Evolutionary conservation across 768 basidiomycete species (phyloP), one percentile per base, ranked within the genome.

Genomic region (Lactarius evosmus): DNA sequence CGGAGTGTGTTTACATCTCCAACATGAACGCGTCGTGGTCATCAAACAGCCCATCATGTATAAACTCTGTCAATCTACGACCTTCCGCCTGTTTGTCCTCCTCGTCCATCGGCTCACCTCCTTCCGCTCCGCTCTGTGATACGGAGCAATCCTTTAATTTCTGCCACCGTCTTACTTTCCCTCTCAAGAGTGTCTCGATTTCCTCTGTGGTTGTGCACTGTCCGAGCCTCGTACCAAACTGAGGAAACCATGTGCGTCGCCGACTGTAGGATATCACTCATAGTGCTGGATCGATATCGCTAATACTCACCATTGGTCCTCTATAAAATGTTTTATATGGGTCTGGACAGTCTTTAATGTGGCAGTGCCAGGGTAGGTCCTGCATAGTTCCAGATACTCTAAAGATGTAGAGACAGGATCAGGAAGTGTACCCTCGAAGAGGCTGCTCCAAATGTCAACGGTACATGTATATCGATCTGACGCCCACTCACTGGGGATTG

Each of bases 371-470:
- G 80, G 80, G 69, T 84, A 83, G 34, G 73, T 68, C 63, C 75
- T 75, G 72, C 88, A 91, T 22, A 87, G 70, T 17, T 78, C 77
- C 44, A 92, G 78, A 72, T 92, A 93, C 71, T 90, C 88, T 41
- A 87, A 74, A 3, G 87, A 84, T 51, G 90, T 83, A 44, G 78
- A 75, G 16, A 88, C 81, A 17, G 91, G 86, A 72, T 88, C 85
- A 29, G 84, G 83, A n/a, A 78, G 62, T 25, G 72, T 66, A 41
- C 77, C 78, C 46, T 79, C 73, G 70, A 91, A 91, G 50, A 90
- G 71, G 68, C 88, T 91, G 67, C 27, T 32, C 19, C 32, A 30
- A 12, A 44, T 27, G 30, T 55, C 33, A 65, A 46, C 32, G 6
- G 11, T 12, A 19, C 46, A 33, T 46, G 27, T 57, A 36, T 17